Evolutionary conservation across 2,329 filamentous ascomycete genomes (phyloP).

Genomic region (Monilinia vaccinii-corymbosi): DNA sequence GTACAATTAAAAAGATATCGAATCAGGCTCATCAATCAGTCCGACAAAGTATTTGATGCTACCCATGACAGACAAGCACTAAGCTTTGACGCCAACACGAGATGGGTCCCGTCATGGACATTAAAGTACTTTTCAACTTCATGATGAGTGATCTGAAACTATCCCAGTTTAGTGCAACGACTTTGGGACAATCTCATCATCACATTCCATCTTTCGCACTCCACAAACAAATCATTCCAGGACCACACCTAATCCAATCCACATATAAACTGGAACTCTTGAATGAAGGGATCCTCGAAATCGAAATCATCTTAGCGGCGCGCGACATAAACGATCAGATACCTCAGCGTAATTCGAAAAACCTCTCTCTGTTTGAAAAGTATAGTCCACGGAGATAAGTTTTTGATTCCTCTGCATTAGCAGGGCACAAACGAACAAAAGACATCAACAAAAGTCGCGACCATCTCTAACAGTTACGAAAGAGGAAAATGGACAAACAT

Average conservation of each 20-base stretch:
- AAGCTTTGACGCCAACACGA: slow-evolving; percentile 89
- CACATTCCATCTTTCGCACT: slow-evolving; percentile 21
- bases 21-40: slow-evolving; percentile 8
- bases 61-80: slow-evolving; percentile 60
- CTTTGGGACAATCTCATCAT: slow-evolving; percentile 16
- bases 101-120: slow-evolving; percentile 63
- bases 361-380: slow-evolving; percentile 66
- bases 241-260: slow-evolving; percentile 12
- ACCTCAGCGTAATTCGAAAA: slow-evolving; percentile 26
- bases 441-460: slow-evolving; percentile 90
- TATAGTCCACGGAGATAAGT: slow-evolving; percentile 84
- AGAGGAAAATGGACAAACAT: slow-evolving; percentile 19
- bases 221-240: not conserved
- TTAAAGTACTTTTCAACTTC: slow-evolving; percentile 15
- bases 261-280: not conserved
- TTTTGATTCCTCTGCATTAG: slow-evolving; percentile 80
- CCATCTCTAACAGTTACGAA: slow-evolving; percentile 41
- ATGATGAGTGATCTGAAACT: not conserved
- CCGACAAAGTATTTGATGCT: slow-evolving; percentile 16
- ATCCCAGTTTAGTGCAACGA: not conserved
- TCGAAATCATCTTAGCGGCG: not conserved
- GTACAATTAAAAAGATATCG: slow-evolving; percentile 16
- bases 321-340: slow-evolving; percentile 16
- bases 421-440: slow-evolving; percentile 83
- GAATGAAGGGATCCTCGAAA: not conserved